phyloP scores from a whole-genome alignment of 192 early-diverging fungal genomes.

The Coemansia sp. region DNA sequence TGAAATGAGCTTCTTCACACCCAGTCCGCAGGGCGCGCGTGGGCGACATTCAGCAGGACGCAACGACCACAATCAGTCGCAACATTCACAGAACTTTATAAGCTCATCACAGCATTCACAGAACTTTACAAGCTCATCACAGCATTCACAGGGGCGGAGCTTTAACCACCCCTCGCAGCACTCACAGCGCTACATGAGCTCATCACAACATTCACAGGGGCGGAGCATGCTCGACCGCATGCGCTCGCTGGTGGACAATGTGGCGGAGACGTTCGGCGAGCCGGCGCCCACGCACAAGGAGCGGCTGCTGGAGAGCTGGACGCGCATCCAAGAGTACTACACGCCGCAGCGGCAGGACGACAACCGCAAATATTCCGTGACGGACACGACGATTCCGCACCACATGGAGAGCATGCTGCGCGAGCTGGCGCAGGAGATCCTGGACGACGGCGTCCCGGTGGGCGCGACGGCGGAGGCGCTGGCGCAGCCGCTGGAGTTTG shows the following conservation, averaged over 20 bases:
- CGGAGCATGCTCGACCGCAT: slow-evolving; percentile 3
- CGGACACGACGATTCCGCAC: slow-evolving; percentile 40
- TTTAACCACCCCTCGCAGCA: no score
- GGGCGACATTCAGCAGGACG: no score
- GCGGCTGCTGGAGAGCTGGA: slow-evolving; percentile 42
- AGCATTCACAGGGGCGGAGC: no score
- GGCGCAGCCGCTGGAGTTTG: slow-evolving; percentile 39
- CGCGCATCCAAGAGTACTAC: slow-evolving; percentile 45
- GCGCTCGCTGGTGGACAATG: slow-evolving; percentile 37
- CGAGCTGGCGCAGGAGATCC: slow-evolving; percentile 24
- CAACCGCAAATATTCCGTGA: slow-evolving; percentile 9
- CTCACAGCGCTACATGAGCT: no score
- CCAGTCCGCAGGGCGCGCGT: not conserved
- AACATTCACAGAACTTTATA: no score
- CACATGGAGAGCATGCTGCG: slow-evolving; percentile 42
- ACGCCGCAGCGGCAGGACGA: slow-evolving; percentile 22
- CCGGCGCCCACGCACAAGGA: slow-evolving; percentile 30
- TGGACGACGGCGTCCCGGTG: not conserved
- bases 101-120: no score
- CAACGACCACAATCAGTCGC: not conserved
- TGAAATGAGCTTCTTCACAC: not conserved
- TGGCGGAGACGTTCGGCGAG: slow-evolving; percentile 29
- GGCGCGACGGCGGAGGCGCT: not conserved
- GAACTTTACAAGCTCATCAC: no score
- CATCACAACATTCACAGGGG: no score